Conservation (phyloP, 495 filamentous ascomycete genomes). For the Aspergillus affinis region DNA sequence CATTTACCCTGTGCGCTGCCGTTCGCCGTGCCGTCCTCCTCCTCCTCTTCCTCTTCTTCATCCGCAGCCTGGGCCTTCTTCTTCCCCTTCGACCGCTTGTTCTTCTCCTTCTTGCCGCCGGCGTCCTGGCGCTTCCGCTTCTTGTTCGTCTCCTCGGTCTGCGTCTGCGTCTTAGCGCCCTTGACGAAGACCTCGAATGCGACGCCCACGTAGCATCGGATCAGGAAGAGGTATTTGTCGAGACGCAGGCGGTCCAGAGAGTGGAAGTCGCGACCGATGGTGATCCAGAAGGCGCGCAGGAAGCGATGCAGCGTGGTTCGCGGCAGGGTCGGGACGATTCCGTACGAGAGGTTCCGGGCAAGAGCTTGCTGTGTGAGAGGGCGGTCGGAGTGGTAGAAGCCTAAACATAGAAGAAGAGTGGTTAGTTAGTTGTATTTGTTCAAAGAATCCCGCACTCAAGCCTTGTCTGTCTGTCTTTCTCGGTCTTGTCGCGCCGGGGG, state of each 20-base stretch:
- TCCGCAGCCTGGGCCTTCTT: conserved; percentile 10
- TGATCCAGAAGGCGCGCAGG: conserved; percentile 84
- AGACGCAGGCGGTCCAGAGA: conserved; percentile 81
- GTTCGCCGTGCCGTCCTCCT: conserved; percentile 10
- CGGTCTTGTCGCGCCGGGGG: background rate
- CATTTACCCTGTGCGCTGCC: conserved; percentile 38
- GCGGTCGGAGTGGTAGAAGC: conserved; percentile 91
- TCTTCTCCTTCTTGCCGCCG: conserved; percentile 20
- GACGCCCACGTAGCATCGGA: conserved; percentile 71
- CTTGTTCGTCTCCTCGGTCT: conserved; percentile 21
- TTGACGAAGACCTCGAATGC: conserved; percentile 55
- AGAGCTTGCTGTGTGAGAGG: conserved; percentile 84
- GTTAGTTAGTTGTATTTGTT: background rate
- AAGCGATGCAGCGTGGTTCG: conserved; percentile 51
- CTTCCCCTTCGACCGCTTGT: conserved; percentile 28
- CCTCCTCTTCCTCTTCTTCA: conserved; percentile 23
- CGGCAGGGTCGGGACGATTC: conserved; percentile 65
- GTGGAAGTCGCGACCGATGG: conserved; percentile 78
- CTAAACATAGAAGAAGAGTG: conserved; percentile 24
- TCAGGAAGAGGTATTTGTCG: conserved; percentile 89
- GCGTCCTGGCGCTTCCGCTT: conserved; percentile 48
- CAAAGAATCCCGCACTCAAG: background rate
- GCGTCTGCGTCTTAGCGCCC: conserved; percentile 16
- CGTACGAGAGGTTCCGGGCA: conserved; percentile 73
- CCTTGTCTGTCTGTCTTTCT: conserved; percentile 6